Evolutionary conservation across 768 basidiomycete species (phyloP), one percentile per base, ranked within the genome.

Genomic region (Tubosaeta sp.): DNA sequence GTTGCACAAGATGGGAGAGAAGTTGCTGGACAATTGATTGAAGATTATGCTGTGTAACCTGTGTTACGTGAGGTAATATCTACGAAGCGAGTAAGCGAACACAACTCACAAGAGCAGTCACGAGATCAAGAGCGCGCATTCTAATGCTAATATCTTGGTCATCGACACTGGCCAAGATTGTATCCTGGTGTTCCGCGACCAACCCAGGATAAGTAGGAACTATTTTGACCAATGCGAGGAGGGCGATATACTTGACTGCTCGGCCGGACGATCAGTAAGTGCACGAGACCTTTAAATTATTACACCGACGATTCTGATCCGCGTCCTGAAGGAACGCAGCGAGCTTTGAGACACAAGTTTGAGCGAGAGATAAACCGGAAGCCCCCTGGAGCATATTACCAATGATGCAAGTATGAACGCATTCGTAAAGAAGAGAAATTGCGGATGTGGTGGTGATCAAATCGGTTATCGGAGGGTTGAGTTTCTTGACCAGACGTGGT

Each of bases 381-480:
- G 82, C 52, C 4, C 86, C 88, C 59, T 86, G 86, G 10, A 98
- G 77, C 91, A 99, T 97, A 7, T 91, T 93, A 9, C 97, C 95
- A 11, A 92, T 92, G 59, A 99, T 98, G 61, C 93, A 97, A 0
- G 97, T 98, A 60, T 94, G 89, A 1, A 99, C 95, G 68, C 97
- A 99, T 74, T 99, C 97, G 66, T 98, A 99, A 13, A 99, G 73
- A 22, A 99, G 75, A 22, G 95, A 97, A 35, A 98, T 95, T 1
- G 97, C 97, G 3, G 90, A 84, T 0, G 97, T 98, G 0, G 91
- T 97, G 0, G 91, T 88, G 50, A 99, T 99, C 49, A 99, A 82
- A 52, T 95, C 89, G 0, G 93, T 97, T 54, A 99, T 89, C 1
- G 95, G 97, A 8, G 88, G 85, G 56, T 95, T 86, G 31, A 98